phyloP scores from a whole-genome alignment of 176 grass and related monocot genomes.

The Zea luxurians region DNA sequence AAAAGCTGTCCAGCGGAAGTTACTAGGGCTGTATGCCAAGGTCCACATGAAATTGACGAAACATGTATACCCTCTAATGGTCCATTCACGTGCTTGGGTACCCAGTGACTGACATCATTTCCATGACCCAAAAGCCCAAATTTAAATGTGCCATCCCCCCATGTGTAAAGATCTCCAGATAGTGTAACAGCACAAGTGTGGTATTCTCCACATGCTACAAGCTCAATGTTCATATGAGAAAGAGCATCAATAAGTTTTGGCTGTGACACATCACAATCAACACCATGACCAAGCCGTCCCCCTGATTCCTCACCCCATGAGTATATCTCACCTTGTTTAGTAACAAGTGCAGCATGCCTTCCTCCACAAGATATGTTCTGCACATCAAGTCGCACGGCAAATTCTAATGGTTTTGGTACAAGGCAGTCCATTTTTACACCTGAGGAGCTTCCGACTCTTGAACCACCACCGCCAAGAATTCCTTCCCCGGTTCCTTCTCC shows the following conservation, averaged over 20 bases:
- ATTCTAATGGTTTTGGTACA: slow-evolving; percentile 90
- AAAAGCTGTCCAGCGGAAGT: slow-evolving; percentile 93
- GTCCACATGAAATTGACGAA: slow-evolving; percentile 95
- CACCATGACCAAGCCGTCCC: slow-evolving; percentile 89
- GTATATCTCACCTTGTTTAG: slow-evolving; percentile 96
- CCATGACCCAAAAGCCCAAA: slow-evolving; percentile 93
- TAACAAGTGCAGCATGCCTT: slow-evolving; percentile 86
- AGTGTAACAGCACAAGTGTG: slow-evolving; percentile 97
- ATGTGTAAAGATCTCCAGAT: slow-evolving; percentile 91
- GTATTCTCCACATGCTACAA: slow-evolving; percentile 86
- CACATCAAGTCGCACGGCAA: slow-evolving; percentile 89
- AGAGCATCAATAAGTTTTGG: slow-evolving; percentile 95
- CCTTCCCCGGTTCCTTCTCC: slow-evolving; percentile 94
- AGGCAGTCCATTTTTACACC: slow-evolving; percentile 70
- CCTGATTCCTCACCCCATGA: slow-evolving; percentile 98
- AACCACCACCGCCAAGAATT: slow-evolving; percentile 80
- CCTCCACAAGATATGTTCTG: slow-evolving; percentile 96
- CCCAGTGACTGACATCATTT: slow-evolving; percentile 86
- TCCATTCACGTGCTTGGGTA: slow-evolving; percentile 81
- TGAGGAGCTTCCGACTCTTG: slow-evolving; percentile 56
- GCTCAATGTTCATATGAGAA: slow-evolving; percentile 82
- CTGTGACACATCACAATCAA: slow-evolving; percentile 87
- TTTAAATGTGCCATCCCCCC: slow-evolving; percentile 86
- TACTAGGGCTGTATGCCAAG: slow-evolving; percentile 93
- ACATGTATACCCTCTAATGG: slow-evolving; percentile 89